A percentile compares a stretch with the other conserved stretches of the same genome.
Evolutionary conservation across 805 yeast species (phyloP).

Genomic region (Candida broadrunensis): DNA sequence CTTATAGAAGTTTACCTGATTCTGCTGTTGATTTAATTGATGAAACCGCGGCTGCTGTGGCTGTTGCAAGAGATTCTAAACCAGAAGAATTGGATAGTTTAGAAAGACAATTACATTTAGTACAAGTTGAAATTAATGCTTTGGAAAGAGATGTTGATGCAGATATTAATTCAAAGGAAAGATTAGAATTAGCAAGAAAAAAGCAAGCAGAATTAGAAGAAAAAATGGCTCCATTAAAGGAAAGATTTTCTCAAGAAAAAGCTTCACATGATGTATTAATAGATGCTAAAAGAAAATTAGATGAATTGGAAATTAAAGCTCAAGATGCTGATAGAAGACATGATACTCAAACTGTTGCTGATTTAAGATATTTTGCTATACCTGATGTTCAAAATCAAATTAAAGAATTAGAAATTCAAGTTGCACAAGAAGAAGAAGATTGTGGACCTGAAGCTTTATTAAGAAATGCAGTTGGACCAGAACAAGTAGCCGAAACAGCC

Average conservation of each 20-base stretch:
- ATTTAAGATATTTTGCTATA: slow-evolving; percentile 93
- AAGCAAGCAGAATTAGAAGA: slow-evolving; percentile 83
- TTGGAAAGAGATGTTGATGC: slow-evolving; percentile 93
- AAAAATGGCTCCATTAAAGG: slow-evolving; percentile 78
- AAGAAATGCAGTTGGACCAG: slow-evolving; percentile 87
- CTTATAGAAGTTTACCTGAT: slow-evolving; percentile 94
- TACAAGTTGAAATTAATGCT: slow-evolving; percentile 95
- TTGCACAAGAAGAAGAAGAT: slow-evolving; percentile 70
- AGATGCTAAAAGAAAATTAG: slow-evolving; percentile 82
- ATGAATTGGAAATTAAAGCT: slow-evolving; percentile 90
- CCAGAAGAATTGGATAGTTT: slow-evolving; percentile 94
- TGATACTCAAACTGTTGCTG: slow-evolving; percentile 93
- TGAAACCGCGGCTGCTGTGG: slow-evolving; percentile 95
- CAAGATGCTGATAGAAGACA: slow-evolving; percentile 95
- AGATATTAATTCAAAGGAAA: slow-evolving; percentile 76
- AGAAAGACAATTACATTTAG: slow-evolving; percentile 86
- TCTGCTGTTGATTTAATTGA: slow-evolving; percentile 96
- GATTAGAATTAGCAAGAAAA: slow-evolving; percentile 75
- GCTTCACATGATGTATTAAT: slow-evolving; percentile 90
- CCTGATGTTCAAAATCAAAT: slow-evolving; percentile 85
- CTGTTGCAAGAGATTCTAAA: slow-evolving; percentile 96
- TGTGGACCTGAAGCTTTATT: slow-evolving; percentile 64
- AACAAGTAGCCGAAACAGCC: slow-evolving; percentile 93
- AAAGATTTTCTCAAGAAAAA: slow-evolving; percentile 81
- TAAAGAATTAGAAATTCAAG: slow-evolving; percentile 67